A percentile compares a stretch with the other conserved stretches of the same genome.
phyloP scores from a whole-genome alignment of 768 basidiomycete genomes.

The Cystoderma amianthinum region DNA sequence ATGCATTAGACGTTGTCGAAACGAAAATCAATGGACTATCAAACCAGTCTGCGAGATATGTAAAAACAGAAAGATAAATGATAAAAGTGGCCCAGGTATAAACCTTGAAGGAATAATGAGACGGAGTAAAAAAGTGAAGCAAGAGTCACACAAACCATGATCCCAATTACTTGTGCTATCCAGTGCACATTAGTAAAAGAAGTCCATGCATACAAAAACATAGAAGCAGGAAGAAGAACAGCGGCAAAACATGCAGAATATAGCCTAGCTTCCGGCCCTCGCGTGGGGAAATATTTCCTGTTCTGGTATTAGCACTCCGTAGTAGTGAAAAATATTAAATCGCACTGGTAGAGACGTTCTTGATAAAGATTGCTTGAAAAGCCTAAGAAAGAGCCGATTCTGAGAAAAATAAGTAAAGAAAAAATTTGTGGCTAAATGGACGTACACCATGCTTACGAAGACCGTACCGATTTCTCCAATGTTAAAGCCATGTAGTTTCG shows the following conservation, averaged over 20 bases:
- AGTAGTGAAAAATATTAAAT: neutral
- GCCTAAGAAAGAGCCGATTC: constrained; percentile 49
- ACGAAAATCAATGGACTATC: constrained; percentile 8
- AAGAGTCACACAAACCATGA: constrained; percentile 22
- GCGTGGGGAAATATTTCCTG: constrained; percentile 24
- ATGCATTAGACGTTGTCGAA: neutral
- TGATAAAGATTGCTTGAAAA: constrained; percentile 39
- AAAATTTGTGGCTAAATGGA: neutral
- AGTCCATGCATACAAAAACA: constrained; percentile 73
- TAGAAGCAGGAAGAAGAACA: constrained; percentile 46
- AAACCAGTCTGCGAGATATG: constrained; percentile 61
- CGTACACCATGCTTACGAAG: constrained; percentile 53
- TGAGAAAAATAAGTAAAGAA: constrained; percentile 13
- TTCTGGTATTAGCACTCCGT: neutral
- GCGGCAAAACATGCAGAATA: constrained; percentile 49
- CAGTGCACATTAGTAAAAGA: constrained; percentile 48
- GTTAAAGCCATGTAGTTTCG: constrained; percentile 49
- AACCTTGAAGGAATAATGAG: constrained; percentile 25
- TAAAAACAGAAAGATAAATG: constrained; percentile 53
- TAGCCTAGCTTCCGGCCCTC: constrained; percentile 54
- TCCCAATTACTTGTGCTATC: constrained; percentile 52
- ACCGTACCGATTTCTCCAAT: constrained; percentile 52
- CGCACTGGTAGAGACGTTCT: constrained; percentile 43
- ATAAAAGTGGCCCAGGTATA: constrained; percentile 45
- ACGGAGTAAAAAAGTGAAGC: constrained; percentile 5